phyloP scores from a whole-genome alignment of 2,329 filamentous ascomycete genomes.

The Pseudogymnoascus sp. region DNA sequence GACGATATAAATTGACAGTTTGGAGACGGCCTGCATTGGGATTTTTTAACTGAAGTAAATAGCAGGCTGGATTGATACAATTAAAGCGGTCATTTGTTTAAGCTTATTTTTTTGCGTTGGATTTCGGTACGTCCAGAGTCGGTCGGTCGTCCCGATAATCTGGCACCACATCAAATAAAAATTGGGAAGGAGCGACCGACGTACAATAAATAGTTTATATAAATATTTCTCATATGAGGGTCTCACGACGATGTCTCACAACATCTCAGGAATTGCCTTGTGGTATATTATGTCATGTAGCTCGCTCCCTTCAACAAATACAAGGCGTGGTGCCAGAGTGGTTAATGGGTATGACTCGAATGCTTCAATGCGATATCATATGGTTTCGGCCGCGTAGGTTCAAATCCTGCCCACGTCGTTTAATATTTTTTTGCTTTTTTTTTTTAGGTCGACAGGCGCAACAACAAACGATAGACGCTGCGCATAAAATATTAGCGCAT shows the following conservation, averaged over 20 bases:
- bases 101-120: not conserved
- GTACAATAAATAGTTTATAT: not conserved
- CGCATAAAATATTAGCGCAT: too few relatives aligned
- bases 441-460: too few relatives aligned
- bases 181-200: not conserved
- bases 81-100: not conserved
- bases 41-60: not conserved
- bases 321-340: constrained; percentile 25
- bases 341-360: constrained; percentile 30
- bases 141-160: not conserved
- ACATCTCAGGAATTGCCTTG: not conserved
- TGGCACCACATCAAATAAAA: not conserved
- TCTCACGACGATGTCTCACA: not conserved
- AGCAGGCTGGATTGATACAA: not conserved
- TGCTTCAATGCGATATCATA: constrained; percentile 7
- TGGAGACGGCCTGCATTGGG: not conserved
- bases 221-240: not conserved
- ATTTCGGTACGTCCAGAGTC: not conserved
- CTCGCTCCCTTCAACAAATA: not conserved
- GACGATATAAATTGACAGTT: not conserved
- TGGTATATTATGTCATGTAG: not conserved
- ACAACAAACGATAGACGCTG: too few relatives aligned
- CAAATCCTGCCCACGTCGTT: constrained; percentile 7
- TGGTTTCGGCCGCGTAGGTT: constrained; percentile 7
- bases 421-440: not conserved